Percentiles rank a stretch among this genome's conserved stretches.
These are phyloP conservation scores for Malus hybrid DNA, from an alignment of 331 rosid species.

Conservation along the genomic window DNA sequence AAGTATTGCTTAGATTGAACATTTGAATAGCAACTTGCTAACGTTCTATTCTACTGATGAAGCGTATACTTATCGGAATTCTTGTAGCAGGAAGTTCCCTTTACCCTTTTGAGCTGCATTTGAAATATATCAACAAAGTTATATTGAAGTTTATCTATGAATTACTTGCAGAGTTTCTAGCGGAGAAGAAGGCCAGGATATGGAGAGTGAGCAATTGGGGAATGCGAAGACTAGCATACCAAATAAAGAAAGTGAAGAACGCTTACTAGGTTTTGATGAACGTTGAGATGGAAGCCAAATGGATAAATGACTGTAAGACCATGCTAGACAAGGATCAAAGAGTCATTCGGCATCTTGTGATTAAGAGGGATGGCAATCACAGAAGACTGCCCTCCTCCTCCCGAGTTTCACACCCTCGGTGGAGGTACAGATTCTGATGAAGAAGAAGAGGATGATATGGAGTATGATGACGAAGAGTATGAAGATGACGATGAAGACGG, in stretches of 20 bases:
- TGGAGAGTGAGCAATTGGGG: constrained; percentile 96
- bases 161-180: constrained; percentile 49
- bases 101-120: background rate
- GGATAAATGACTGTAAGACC: constrained; percentile 79
- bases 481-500: constrained; percentile 20
- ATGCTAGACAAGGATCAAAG: constrained; percentile 85
- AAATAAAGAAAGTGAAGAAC: constrained; percentile 61
- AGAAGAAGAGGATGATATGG: no score
- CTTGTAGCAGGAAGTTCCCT: background rate
- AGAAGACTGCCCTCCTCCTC: constrained; percentile 94
- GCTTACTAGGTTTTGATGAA: constrained; percentile 85
- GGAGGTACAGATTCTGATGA: constrained; percentile 36
- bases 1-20: background rate
- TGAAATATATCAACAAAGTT: constrained; percentile 2
- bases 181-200: constrained; percentile 82
- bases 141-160: background rate
- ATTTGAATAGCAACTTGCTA: background rate
- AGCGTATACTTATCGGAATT: background rate
- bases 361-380: constrained; percentile 79
- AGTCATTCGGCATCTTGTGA: constrained; percentile 77
- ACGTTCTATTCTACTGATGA: background rate
- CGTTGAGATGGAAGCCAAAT: constrained; percentile 74
- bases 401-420: constrained; percentile 41
- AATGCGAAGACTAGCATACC: constrained; percentile 77
- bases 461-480: constrained; percentile 15